These are phyloP conservation scores for Diaporthe citrichinensis DNA, from an alignment of 2,329 filamentous ascomycete genomes.

Conservation along the genomic window DNA sequence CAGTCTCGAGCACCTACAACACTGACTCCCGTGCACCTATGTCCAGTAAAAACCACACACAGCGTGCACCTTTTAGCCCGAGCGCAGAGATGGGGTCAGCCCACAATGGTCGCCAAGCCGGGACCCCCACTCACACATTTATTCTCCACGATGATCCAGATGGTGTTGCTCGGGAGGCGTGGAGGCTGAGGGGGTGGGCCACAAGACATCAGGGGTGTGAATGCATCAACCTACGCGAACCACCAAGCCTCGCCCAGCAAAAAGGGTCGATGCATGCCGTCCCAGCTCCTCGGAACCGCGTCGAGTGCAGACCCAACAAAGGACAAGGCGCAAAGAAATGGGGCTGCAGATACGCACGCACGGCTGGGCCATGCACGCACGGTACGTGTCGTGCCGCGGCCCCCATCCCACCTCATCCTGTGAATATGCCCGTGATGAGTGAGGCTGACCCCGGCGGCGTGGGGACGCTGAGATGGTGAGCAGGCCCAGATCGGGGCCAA, in stretches of 20 bases:
- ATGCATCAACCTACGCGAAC: neutral
- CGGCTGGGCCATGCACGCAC: neutral
- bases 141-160: neutral
- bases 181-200: neutral
- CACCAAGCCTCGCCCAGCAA: neutral
- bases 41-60: too few relatives aligned
- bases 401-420: neutral
- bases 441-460: neutral
- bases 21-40: neutral
- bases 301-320: neutral
- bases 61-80: neutral
- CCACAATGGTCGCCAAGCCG: neutral
- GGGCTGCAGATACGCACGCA: neutral
- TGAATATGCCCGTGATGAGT: neutral
- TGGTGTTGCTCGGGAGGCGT: neutral
- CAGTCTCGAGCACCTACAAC: neutral
- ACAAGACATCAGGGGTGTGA: neutral
- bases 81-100: neutral
- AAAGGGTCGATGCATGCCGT: neutral
- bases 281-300: neutral
- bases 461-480: neutral
- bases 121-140: neutral
- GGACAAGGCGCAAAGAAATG: neutral
- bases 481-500: too few relatives aligned
- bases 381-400: constrained; percentile 1